These are phyloP conservation scores for Fusarium albidum DNA, from an alignment of 2,329 filamentous ascomycete genomes.

Conservation along the genomic window DNA sequence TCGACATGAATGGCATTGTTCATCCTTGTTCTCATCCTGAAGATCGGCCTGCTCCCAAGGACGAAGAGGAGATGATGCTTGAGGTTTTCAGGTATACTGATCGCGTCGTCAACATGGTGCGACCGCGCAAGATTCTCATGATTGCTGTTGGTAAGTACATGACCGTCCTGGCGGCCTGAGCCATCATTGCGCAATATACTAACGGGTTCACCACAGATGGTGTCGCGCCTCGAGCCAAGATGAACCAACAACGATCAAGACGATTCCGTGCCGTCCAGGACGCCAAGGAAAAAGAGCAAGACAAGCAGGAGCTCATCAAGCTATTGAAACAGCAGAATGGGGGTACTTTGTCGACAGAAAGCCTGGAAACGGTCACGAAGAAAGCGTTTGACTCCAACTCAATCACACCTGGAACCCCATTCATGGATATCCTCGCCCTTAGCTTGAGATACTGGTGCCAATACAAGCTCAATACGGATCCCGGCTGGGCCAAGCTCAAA, in stretches of 20 bases:
- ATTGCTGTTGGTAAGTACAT: constrained; percentile 83
- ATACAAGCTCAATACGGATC: constrained; percentile 97
- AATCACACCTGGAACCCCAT: constrained; percentile 96
- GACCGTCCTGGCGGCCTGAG: not conserved
- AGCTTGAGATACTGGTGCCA: constrained; percentile 96
- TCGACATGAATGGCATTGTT: constrained; percentile 99
- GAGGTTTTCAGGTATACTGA: constrained; percentile 99
- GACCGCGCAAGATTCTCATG: constrained; percentile 94
- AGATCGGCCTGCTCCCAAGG: constrained; percentile 86
- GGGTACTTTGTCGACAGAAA: constrained; percentile 68
- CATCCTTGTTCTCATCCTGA: constrained; percentile 99
- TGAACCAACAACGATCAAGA: constrained; percentile 98
- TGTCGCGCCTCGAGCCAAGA: constrained; percentile 96
- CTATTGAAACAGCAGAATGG: constrained; percentile 82
- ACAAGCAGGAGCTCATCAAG: constrained; percentile 88
- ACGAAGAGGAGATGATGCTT: constrained; percentile 99
- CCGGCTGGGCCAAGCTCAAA: constrained; percentile 94
- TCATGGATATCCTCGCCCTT: constrained; percentile 94
- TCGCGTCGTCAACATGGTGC: constrained; percentile 97
- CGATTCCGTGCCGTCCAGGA: constrained; percentile 95
- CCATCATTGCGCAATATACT: constrained; percentile 32
- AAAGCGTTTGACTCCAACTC: constrained; percentile 91
- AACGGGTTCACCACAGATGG: constrained; percentile 69
- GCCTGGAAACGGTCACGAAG: constrained; percentile 70
- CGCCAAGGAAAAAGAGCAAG: constrained; percentile 90